These are phyloP conservation scores for Akanthomyces dipterigenus DNA, from an alignment of 2,329 filamentous ascomycete genomes.

Conservation along the genomic window DNA sequence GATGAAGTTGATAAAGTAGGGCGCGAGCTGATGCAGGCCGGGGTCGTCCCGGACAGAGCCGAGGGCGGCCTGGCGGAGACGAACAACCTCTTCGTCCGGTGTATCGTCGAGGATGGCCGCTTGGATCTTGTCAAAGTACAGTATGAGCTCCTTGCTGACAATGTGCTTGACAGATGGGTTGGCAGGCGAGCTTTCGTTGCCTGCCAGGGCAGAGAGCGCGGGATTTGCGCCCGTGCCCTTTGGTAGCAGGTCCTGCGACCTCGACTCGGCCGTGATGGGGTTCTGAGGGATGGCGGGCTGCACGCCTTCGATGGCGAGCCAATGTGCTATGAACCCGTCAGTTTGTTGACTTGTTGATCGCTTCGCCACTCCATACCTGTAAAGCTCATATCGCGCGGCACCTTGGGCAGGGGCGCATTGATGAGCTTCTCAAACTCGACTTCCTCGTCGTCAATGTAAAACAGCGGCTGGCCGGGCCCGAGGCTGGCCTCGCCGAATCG, in stretches of 20 bases:
- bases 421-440: constrained; percentile 98
- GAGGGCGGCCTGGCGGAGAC: constrained; percentile 75
- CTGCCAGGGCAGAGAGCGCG: constrained; percentile 71
- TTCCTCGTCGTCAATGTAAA: constrained; percentile 97
- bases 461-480: constrained; percentile 87
- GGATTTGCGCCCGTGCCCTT: constrained; percentile 87
- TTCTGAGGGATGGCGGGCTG: constrained; percentile 96
- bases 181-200: constrained; percentile 75
- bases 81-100: constrained; percentile 66
- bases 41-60: constrained; percentile 83
- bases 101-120: constrained; percentile 80
- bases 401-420: constrained; percentile 90
- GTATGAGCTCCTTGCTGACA: constrained; percentile 87
- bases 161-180: constrained; percentile 94
- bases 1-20: constrained; percentile 95
- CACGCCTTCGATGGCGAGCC: constrained; percentile 95
- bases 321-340: constrained; percentile 62
- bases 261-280: constrained; percentile 76
- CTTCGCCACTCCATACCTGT: constrained; percentile 54
- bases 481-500: constrained; percentile 90
- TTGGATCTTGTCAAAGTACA: constrained; percentile 96
- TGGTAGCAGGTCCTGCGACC: constrained; percentile 76
- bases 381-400: constrained; percentile 86
- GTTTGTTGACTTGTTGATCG: not conserved
- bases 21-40: constrained; percentile 87